Evolutionary conservation across 2,329 filamentous ascomycete species (phyloP), one percentile per base, ranked within the genome.

Genomic region (Cytospora piceae): DNA sequence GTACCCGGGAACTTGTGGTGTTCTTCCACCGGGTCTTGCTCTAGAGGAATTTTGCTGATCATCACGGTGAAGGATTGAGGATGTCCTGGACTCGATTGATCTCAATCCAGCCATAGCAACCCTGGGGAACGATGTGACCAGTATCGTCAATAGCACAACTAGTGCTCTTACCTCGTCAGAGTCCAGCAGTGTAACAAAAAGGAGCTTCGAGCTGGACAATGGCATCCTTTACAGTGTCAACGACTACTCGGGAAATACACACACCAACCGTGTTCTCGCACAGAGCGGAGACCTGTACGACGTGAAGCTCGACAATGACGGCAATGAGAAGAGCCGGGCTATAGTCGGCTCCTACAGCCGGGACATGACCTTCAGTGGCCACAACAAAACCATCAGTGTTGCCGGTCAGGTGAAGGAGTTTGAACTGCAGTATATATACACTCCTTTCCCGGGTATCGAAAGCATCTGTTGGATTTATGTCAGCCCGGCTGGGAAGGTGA

Each of bases 81-180:
- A 86, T 70, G 84, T 87, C 4, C 78, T 89, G 27, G 77, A 80
- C 63, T 85, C 83, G 32, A 81, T 88, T 63, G 86, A 89, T 70
- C 76, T 88, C 24, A 88, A 89, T 71, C 86, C 86, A 37, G 77
- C 87, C 66, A 77, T 87, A 49, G 85, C 83, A 0, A 85, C 84
- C 15, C 76, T 87, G 1, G 83, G 84, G 29, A 77, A 83, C 54
- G 79, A 79, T 27, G 73, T 87, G 17, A 76, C 77, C 52, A 75
- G 77, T 58, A 80, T 87, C 64, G 77, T 85, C 69, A 81, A 83
- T 72, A 77, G 75, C 67, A 72, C 72, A 22, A 56, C 73, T 32
- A 72, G 73, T 49, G 69, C 70, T 57, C 69, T 76, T 27, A 70
- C 69, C 46, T 67, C 66, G 56, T 62, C 66, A 59, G 55, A 56